Base-by-base conservation (phyloP, 305 asterid species). In the Petunia hybrid region DNA sequence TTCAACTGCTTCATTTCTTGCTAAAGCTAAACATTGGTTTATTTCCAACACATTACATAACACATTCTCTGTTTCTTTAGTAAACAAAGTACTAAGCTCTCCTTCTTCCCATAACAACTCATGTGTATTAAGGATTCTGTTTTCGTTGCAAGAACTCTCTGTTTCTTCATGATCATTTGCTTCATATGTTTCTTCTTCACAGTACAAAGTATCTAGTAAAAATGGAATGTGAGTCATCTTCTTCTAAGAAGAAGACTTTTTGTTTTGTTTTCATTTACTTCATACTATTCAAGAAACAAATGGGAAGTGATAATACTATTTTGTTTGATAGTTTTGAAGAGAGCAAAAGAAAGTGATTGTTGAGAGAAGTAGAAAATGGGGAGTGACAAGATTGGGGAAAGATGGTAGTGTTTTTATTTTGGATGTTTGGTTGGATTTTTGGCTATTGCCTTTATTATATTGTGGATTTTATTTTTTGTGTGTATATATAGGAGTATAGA, bases 1-100 rank as follows among this genome's bases (percentile, higher is more conserved):
- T 10, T 89, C 92, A 63, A 91, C 93, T 0, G 96, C 93, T 71
- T 89, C 97, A 46, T 64, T 76, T 81, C 98, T 90, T 3, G 87
- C 84, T 81, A 77, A 74, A 4, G 65, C 79, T 81, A 86, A 59
- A 80, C 77, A 82, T 4, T 89, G 88, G 82, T 70, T 79, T 40
- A 31, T 73, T 46, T 79, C 82, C 42, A 84, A 8, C 51, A 64
- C 84, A 64, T 59, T 22, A 76, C 53, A 36, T 82, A 74, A 80
- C 60, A 71, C 82, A 66, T 46, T 80, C 35, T 83, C 89, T 84
- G 83, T 83, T 88, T 94, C 98, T 88, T 89, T 92, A 14, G 77
- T 61, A 61, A 92, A 82, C 82, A 94, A 82, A 61, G 83, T 77
- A 68, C 80, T 61, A 76, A 94, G 68, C 82, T 92, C 91, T 13